Percentiles rank a stretch among this genome's conserved stretches.
Evolutionary conservation across 2,329 filamentous ascomycete genomes (phyloP).

Genomic region (Gremmenia infestans): DNA sequence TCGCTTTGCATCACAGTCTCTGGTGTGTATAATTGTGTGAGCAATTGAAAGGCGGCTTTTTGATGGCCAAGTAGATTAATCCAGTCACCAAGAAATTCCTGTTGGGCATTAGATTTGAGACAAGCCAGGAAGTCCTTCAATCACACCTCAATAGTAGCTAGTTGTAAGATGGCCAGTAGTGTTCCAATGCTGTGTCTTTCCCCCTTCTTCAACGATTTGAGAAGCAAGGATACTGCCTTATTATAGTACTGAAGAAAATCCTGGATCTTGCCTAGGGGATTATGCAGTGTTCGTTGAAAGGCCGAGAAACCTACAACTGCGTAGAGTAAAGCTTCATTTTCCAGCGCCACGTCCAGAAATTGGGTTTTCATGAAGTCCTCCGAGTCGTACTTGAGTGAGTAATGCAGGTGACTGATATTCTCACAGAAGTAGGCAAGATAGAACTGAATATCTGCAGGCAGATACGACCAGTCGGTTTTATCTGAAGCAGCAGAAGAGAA

Average conservation of each 20-base stretch:
- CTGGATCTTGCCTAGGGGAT: slow-evolving; percentile 67
- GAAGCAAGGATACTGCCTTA: slow-evolving; percentile 72
- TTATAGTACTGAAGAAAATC: slow-evolving; percentile 90
- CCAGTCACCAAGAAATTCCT: slow-evolving; percentile 97
- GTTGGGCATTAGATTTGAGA: slow-evolving; percentile 11
- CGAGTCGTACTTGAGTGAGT: slow-evolving; percentile 67
- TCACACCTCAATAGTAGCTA: slow-evolving; percentile 86
- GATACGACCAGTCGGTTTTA: slow-evolving; percentile 47
- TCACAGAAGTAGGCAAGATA: slow-evolving; percentile 76
- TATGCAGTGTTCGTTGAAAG: slow-evolving; percentile 73
- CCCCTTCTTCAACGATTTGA: slow-evolving; percentile 64
- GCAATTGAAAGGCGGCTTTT: slow-evolving; percentile 77
- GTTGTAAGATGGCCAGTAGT: slow-evolving; percentile 80
- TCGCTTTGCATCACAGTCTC: slow-evolving; percentile 67
- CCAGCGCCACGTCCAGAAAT: slow-evolving; percentile 67
- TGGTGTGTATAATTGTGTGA: slow-evolving; percentile 73
- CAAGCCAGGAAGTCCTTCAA: slow-evolving; percentile 3
- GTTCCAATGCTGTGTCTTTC: slow-evolving; percentile 69
- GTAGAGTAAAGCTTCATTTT: slow-evolving; percentile 77
- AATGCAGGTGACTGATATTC: slow-evolving; percentile 76
- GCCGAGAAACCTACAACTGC: slow-evolving; percentile 84
- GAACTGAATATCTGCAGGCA: slow-evolving; percentile 67
- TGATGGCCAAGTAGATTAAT: slow-evolving; percentile 90
- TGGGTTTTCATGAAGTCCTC: slow-evolving; percentile 68
- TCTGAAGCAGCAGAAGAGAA: slow-evolving; percentile 25